These are phyloP conservation scores for Plasmodiophora brassicae DNA, from an alignment of 208 protist species.

Conservation along the genomic window DNA sequence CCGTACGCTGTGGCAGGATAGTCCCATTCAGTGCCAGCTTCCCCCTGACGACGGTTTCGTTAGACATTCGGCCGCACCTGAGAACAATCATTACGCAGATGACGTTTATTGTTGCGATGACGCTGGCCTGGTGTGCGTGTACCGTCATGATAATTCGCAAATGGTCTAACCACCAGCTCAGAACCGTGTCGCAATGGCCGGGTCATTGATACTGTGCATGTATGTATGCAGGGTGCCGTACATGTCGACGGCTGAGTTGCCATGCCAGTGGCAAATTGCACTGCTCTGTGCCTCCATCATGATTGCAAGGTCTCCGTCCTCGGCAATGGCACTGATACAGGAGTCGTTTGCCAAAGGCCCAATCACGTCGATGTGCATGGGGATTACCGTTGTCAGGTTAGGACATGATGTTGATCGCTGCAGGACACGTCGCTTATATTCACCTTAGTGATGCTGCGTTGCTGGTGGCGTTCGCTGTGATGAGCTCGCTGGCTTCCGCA, in stretches of 20 bases:
- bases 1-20: too few species aligned
- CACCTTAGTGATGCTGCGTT: neutral
- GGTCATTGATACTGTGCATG: neutral
- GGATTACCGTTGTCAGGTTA: neutral
- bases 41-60: too few species aligned
- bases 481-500: neutral
- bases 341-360: neutral
- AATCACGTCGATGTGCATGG: neutral
- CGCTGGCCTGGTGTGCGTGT: neutral
- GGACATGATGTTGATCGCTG: too few species aligned
- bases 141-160: neutral
- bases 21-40: too few species aligned
- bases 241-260: neutral
- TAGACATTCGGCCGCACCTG: neutral
- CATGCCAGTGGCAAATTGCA: neutral
- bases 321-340: neutral
- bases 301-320: neutral
- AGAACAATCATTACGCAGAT: neutral
- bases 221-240: neutral
- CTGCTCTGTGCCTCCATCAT: neutral
- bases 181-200: neutral
- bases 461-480: neutral
- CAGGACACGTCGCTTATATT: too few species aligned
- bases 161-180: neutral
- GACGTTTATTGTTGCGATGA: neutral